A percentile compares a stretch with the other conserved stretches of the same genome.
Conservation (phyloP, 1,139 yeast genomes). For the Spathaspora sp. region DNA sequence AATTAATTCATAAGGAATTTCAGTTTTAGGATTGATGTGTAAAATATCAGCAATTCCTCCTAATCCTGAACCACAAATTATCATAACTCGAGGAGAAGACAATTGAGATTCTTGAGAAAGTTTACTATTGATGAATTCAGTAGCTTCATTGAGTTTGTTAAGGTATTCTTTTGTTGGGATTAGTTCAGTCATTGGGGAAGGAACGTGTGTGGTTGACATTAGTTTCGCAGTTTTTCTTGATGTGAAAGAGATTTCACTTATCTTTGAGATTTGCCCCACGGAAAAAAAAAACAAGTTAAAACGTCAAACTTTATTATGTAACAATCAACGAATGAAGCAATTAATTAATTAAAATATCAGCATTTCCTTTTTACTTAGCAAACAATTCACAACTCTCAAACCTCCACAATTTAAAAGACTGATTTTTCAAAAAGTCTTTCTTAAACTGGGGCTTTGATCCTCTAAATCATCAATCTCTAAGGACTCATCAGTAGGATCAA, state of each 20-base stretch:
- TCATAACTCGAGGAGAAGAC: slow-evolving; percentile 57
- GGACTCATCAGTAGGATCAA: no score
- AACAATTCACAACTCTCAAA: no score
- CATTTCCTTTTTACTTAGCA: no score
- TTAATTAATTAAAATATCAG: no score
- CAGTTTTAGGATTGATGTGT: slow-evolving; percentile 29
- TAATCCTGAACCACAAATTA: slow-evolving; percentile 93
- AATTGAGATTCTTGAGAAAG: slow-evolving; percentile 13
- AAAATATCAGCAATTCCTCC: slow-evolving; percentile 76
- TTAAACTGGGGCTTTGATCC: no score
- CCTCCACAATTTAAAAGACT: no score
- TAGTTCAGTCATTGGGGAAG: slow-evolving; percentile 12
- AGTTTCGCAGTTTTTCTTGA: not conserved
- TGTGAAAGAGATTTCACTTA: not conserved
- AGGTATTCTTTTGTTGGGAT: slow-evolving; percentile 14
- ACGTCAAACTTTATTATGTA: no score
- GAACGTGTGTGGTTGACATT: not conserved
- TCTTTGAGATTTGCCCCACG: no score
- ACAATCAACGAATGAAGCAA: no score
- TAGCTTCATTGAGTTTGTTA: slow-evolving; percentile 12
- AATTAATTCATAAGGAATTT: slow-evolving; percentile 62
- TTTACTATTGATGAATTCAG: slow-evolving; percentile 9
- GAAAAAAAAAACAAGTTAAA: no score
- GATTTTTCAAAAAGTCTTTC: no score
- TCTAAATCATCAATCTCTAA: no score